Evolutionary conservation across 2,329 filamentous ascomycete genomes (phyloP).

Genomic region (Exophiala alcalophila): DNA sequence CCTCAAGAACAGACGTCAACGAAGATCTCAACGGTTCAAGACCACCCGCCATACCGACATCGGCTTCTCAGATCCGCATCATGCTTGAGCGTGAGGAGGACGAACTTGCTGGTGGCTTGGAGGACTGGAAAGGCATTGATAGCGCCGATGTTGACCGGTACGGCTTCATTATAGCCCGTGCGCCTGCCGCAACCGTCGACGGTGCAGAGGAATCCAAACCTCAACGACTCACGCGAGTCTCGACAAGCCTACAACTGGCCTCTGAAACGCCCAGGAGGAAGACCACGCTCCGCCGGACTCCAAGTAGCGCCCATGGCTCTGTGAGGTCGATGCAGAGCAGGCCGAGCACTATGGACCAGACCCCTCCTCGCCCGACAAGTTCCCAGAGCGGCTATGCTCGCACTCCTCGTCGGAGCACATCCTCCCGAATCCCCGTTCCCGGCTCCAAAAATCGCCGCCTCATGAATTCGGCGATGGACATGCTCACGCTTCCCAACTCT

Average conservation of each 20-base stretch:
- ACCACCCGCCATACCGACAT: conserved; percentile 15
- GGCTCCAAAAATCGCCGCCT: conserved; percentile 45
- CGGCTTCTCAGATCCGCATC: conserved; percentile 12
- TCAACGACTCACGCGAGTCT: conserved; percentile 55
- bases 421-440: conserved; percentile 49
- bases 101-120: conserved; percentile 61
- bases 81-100: conserved; percentile 46
- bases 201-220: conserved; percentile 31
- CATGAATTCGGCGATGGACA: conserved; percentile 61
- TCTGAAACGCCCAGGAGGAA: conserved; percentile 56
- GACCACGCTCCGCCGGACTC: conserved; percentile 50
- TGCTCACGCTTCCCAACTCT: conserved; percentile 55
- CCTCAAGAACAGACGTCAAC: conserved; percentile 31
- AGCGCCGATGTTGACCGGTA: conserved; percentile 62
- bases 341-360: conserved; percentile 36
- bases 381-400: conserved; percentile 43
- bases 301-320: conserved; percentile 46
- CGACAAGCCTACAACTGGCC: conserved; percentile 57
- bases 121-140: conserved; percentile 62
- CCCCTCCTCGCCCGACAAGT: conserved; percentile 30
- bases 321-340: conserved; percentile 39
- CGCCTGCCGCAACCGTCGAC: conserved; percentile 26
- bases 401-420: conserved; percentile 41
- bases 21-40: conserved; percentile 16
- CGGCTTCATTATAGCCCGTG: conserved; percentile 54